Base-by-base conservation (phyloP, 192 early-diverging fungal genomes). In the Dissophora ornata region DNA sequence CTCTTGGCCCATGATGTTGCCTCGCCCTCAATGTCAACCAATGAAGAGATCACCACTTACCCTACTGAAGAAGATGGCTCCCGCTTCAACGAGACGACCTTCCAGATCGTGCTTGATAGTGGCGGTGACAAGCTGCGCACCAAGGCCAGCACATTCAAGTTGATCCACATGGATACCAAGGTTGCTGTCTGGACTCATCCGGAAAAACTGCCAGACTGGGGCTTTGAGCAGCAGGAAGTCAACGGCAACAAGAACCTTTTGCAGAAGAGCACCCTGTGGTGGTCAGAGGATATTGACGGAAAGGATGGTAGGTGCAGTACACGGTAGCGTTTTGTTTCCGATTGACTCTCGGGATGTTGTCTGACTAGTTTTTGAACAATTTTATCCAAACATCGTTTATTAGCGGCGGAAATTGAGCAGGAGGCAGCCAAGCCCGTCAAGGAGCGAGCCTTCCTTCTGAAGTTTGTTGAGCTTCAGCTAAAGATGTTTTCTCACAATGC, bases 401-500 rank as follows among this genome's bases (percentile, higher is more conserved):
- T 83, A 87, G 86, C 73, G 1, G 73, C 65, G 1, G 82, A 84
- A 48, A 62, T 78, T 34, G 80, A 82, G 10, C 67, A 81, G 8
- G 79, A 79, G 38, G 80, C 86, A 63, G 80, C 84, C 40, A 85
- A 90, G 73, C 71, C 79, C 29, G 65, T 79, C 28, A 86, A 85
- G 34, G 81, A 85, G 16, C 77, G 90, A 18, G 45, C 69, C 22
- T 99, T 99, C 61, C 58, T 96, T 18, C 62, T 71, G 10, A 97
- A 98, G 82, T 98, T 91, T 61, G 44, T 88, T 28, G 97, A 99
- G 70, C 86, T 98, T 9, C 96, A 98, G 80, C 67, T 71, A 6
- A 81, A 91, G 21, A 99, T 99, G 96, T 79, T 99, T 49, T 83
- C 86, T 21, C 94, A 96, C 79, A 99, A 99, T 73, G 85, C 91